Base-by-base conservation (phyloP, 1,284 basidiomycete genomes). In the Entoloma clypeatum region DNA sequence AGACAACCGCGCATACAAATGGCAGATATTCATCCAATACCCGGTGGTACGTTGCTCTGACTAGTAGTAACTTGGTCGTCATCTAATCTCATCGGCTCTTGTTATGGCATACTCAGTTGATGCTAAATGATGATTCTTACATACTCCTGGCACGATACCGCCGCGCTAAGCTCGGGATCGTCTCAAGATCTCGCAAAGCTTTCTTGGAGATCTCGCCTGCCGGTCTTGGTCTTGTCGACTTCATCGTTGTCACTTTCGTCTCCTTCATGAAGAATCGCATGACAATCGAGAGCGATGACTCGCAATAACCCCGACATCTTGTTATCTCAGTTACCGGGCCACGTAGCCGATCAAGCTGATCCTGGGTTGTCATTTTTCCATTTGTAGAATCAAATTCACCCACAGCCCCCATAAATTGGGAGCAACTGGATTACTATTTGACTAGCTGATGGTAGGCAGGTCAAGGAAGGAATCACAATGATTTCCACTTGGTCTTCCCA, bases 231-330 rank as follows among this genome's bases (percentile, higher is more conserved):
- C 45, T 60, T 29, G 53, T 63, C 23, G 67, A 68, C 44, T 50
- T 65, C 36, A 60, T 67, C 8, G 62, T 69, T 13, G 58, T 63
- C 21, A 68, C 65, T 3, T 69, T 68, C 39, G 65, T 66, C 11
- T 60, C 57, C 2, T 69, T 63, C 42, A 63, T 64, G 61, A 64
- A 58, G 44, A 58, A 64, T 33, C 53, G 41, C 7, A 30, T 51
- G 13, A 22, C 46, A 8, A 43, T 48, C n/a, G 44, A 48, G 23
- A n/a, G n/a, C 23, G 13, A 37, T 23, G n/a, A 27, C 14, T 27
- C 26, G 26, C 26, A n/a, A n/a, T n/a, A n/a, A n/a, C n/a, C n/a
- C n/a, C n/a, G n/a, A n/a, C n/a, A n/a, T n/a, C n/a, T n/a, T n/a
- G n/a, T n/a, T n/a, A n/a, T n/a, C n/a, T n/a, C n/a, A n/a, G n/a